phyloP scores from a whole-genome alignment of 2,329 filamentous ascomycete genomes.

The Hypoxylon sp. region DNA sequence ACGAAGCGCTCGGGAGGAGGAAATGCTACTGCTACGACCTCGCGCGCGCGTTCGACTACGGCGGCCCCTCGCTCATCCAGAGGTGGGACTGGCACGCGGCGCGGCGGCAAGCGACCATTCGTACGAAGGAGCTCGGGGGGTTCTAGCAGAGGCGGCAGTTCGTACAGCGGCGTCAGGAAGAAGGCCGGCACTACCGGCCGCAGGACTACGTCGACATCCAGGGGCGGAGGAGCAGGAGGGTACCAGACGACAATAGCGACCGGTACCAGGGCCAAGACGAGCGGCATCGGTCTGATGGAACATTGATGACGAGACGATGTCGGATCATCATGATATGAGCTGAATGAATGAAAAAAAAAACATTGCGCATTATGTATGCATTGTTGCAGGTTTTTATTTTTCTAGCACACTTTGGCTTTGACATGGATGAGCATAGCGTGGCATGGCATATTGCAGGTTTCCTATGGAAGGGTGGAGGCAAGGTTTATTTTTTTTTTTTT shows the following conservation, averaged over 20 bases:
- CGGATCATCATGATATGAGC: neutral
- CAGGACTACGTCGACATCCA: slow-evolving; percentile 22
- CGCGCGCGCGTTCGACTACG: slow-evolving; percentile 41
- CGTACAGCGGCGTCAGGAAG: slow-evolving; percentile 41
- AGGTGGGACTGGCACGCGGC: slow-evolving; percentile 31
- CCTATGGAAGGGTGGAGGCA: neutral
- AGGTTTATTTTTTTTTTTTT: no score
- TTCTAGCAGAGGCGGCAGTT: slow-evolving; percentile 31
- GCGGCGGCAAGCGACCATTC: slow-evolving; percentile 43
- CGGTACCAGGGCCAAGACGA: slow-evolving; percentile 26
- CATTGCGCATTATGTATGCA: no score
- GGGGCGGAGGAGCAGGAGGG: slow-evolving; percentile 13
- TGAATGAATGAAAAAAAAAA: no score
- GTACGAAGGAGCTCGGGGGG: slow-evolving; percentile 35
- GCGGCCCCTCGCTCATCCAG: slow-evolving; percentile 39
- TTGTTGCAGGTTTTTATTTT: neutral
- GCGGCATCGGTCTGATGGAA: slow-evolving; percentile 50
- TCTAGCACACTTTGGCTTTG: slow-evolving; percentile 2
- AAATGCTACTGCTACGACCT: slow-evolving; percentile 26
- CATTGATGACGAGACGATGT: slow-evolving; percentile 33
- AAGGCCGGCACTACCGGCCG: slow-evolving; percentile 28
- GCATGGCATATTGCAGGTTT: neutral
- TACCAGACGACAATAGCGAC: slow-evolving; percentile 6
- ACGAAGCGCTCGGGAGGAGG: slow-evolving; percentile 37
- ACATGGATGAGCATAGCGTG: slow-evolving; percentile 16